Percentiles rank a stretch among this genome's conserved stretches.
Evolutionary conservation across 192 early-diverging fungal genomes (phyloP).

Genomic region (Coemansia sp.): DNA sequence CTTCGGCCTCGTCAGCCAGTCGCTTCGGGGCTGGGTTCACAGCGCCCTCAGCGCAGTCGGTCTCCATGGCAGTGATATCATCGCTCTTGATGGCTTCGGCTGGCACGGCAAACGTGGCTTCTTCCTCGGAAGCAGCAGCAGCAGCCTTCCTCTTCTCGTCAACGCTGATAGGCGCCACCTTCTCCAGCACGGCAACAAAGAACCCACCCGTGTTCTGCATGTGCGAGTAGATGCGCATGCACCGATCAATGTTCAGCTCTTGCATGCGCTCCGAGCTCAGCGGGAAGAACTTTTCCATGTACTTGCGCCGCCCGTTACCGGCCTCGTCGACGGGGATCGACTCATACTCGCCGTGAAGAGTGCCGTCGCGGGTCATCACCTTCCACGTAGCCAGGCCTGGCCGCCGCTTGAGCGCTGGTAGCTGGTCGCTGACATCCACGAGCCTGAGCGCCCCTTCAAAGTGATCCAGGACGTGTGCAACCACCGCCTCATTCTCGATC

Average conservation of each 20-base stretch:
- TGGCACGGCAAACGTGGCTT: background rate
- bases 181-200: slow-evolving; percentile 96
- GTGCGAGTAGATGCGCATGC: slow-evolving; percentile 89
- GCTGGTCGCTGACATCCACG: slow-evolving; percentile 80
- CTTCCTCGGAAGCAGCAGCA: background rate
- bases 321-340: slow-evolving; percentile 28
- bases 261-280: slow-evolving; percentile 56
- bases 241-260: slow-evolving; percentile 66
- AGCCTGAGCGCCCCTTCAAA: slow-evolving; percentile 73
- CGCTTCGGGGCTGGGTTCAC: slow-evolving; percentile 13
- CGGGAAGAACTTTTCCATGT: slow-evolving; percentile 62
- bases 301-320: slow-evolving; percentile 45
- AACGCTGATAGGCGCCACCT: slow-evolving; percentile 69
- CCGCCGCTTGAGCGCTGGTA: slow-evolving; percentile 76
- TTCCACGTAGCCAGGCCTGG: slow-evolving; percentile 89
- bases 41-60: background rate
- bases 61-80: background rate
- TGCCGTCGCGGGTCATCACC: slow-evolving; percentile 73
- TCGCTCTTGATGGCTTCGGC: slow-evolving; percentile 23
- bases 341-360: slow-evolving; percentile 56
- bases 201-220: slow-evolving; percentile 97
- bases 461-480: slow-evolving; percentile 73
- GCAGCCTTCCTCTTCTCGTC: slow-evolving; percentile 39
- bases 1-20: slow-evolving; percentile 1
- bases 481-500: slow-evolving; percentile 95